A percentile compares a stretch with the other conserved stretches of the same genome.
phyloP scores from a whole-genome alignment of 2,329 filamentous ascomycete species.

The Aspergillus intermedius region DNA sequence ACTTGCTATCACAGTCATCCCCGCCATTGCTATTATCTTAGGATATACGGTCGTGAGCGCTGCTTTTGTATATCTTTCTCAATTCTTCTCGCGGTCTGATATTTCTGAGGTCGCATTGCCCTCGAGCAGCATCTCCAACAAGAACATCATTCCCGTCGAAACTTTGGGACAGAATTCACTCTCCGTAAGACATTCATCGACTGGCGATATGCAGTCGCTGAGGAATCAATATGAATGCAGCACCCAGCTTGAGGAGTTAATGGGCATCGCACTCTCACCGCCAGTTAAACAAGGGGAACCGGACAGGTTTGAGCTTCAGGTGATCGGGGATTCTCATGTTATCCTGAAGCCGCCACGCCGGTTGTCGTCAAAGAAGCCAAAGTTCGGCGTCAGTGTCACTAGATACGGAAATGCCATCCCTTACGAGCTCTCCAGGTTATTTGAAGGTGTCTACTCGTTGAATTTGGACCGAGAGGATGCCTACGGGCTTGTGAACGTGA shows the following conservation, averaged over 20 bases:
- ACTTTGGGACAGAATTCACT: constrained; percentile 18
- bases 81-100: constrained; percentile 18
- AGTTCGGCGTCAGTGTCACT: constrained; percentile 45
- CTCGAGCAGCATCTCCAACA: constrained; percentile 12
- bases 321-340: constrained; percentile 50
- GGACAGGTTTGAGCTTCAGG: constrained; percentile 46
- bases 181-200: constrained; percentile 15
- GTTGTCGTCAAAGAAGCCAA: constrained; percentile 39
- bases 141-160: constrained; percentile 15
- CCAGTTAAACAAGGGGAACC: constrained; percentile 21
- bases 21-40: constrained; percentile 22
- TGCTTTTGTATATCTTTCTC: constrained; percentile 18
- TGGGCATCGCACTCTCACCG: constrained; percentile 17
- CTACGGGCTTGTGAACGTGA: constrained; percentile 44
- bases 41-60: constrained; percentile 25
- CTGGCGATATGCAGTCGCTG: constrained; percentile 12
- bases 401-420: constrained; percentile 36
- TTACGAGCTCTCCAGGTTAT: constrained; percentile 44
- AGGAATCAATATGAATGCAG: constrained; percentile 10
- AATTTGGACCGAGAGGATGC: constrained; percentile 45
- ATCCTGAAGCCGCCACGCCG: constrained; percentile 45
- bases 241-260: constrained; percentile 20
- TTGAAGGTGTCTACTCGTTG: constrained; percentile 49
- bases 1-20: constrained; percentile 20
- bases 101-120: constrained; percentile 14